Conservation (phyloP, 2,329 filamentous ascomycete genomes). For the Claviceps paspali region DNA sequence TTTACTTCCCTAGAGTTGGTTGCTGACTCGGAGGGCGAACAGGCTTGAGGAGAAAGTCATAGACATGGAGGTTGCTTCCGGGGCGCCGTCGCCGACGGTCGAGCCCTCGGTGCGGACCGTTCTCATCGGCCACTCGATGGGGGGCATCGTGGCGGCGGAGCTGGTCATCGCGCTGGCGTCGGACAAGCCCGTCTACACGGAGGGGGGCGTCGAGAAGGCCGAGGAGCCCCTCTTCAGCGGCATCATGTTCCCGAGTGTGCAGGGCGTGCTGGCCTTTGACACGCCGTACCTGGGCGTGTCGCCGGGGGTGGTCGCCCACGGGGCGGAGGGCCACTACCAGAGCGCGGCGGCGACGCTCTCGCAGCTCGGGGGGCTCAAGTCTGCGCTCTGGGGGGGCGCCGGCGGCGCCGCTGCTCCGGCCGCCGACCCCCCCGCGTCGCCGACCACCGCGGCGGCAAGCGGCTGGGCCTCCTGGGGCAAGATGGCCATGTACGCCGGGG, state of each 20-base stretch:
- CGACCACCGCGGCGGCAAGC: conserved; percentile 7
- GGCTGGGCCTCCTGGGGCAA: conserved; percentile 71
- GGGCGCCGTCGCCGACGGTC: conserved; percentile 68
- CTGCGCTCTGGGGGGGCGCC: conserved; percentile 43
- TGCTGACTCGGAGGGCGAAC: no score
- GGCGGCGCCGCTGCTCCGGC: no score
- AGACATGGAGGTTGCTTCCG: conserved; percentile 74
- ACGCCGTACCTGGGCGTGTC: conserved; percentile 79
- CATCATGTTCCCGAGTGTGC: conserved; percentile 87
- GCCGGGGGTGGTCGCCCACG: conserved; percentile 69
- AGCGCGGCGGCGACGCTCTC: conserved; percentile 55
- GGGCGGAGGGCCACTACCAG: conserved; percentile 72
- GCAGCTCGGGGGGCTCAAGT: conserved; percentile 48
- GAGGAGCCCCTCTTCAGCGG: conserved; percentile 27
- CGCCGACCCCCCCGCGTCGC: no score
- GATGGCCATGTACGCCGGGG: conserved; percentile 73
- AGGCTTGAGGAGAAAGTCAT: conserved; percentile 88
- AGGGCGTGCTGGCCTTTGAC: conserved; percentile 83
- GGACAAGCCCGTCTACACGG: conserved; percentile 36
- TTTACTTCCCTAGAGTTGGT: no score
- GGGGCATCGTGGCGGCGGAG: conserved; percentile 88
- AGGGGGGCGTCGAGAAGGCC: conserved; percentile 24
- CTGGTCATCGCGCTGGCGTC: conserved; percentile 57
- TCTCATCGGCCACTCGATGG: conserved; percentile 78
- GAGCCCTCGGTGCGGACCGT: conserved; percentile 73